Evolutionary conservation across 768 basidiomycete genomes (phyloP), one percentile per base, ranked within the genome.

Genomic region (Mycena capillaripes): DNA sequence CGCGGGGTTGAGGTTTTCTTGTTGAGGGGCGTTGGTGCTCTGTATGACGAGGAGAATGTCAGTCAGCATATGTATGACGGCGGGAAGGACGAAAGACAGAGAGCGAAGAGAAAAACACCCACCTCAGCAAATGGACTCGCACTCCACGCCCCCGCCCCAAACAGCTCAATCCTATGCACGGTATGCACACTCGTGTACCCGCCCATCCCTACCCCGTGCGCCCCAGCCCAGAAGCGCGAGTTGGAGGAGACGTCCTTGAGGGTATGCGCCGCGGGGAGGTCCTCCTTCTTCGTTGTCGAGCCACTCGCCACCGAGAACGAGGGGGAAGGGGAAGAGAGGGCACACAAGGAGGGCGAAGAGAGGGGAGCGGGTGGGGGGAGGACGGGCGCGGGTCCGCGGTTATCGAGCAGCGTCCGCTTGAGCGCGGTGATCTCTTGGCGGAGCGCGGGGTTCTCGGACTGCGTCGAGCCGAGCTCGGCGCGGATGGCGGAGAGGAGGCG

Each of bases 181-280:
- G 94, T 90, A 79, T 97, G 95, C 27, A 96, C 95, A 42, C 93
- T 93, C 0, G 95, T 97, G 75, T 93, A 86, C 2, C 94, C 94
- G 67, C 91, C 90, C n/a, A n/a, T n/a, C n/a, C n/a, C n/a, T n/a
- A n/a, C n/a, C n/a, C n/a, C n/a, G n/a, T n/a, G n/a, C n/a, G n/a
- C n/a, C n/a, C n/a, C n/a, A n/a, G n/a, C n/a, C 96, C 96, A 97
- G 87, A 96, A 96, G 9, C 81, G 78, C 40, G 76, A 59, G n/a
- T n/a, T n/a, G 58, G 85, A 84, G 66, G n/a, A n/a, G n/a, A 90
- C 83, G 72, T 96, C 95, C 74, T 96, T 96, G 76, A 92, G 90
- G n/a, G n/a, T n/a, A n/a, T n/a, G n/a, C n/a, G n/a, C n/a, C n/a
- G n/a, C n/a, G 0, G 91, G 91, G 77, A 95, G 95, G 12, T 92